These are phyloP conservation scores for Leptodermis oblonga DNA, from an alignment of 257 asterid species.

Conservation along the genomic window DNA sequence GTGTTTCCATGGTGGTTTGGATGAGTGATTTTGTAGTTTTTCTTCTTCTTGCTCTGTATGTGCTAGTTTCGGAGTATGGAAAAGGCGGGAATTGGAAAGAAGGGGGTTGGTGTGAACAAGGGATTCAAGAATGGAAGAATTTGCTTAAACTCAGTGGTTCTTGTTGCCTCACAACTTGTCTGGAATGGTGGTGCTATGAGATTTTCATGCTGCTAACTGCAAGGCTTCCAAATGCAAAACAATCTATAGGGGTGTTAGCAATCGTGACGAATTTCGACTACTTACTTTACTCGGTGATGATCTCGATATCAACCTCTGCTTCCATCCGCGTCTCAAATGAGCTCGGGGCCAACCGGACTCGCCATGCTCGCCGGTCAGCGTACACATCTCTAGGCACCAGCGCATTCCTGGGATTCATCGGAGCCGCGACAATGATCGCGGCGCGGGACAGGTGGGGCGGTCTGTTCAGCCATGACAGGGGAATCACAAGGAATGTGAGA, in stretches of 20 bases:
- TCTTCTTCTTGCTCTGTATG: constrained; percentile 36
- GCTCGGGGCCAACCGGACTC: constrained; percentile 52
- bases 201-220: constrained; percentile 65
- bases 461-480: constrained; percentile 50
- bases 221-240: constrained; percentile 48
- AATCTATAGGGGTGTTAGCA: constrained; percentile 55
- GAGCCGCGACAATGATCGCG: constrained; percentile 44
- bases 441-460: constrained; percentile 65
- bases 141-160: constrained; percentile 56
- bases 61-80: constrained; percentile 34
- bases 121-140: constrained; percentile 43
- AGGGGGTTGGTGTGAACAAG: constrained; percentile 80
- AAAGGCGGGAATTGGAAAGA: constrained; percentile 45
- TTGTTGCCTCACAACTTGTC: constrained; percentile 82
- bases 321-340: constrained; percentile 78
- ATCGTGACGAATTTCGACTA: constrained; percentile 78
- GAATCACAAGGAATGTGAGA: constrained; percentile 40
- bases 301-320: constrained; percentile 62
- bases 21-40: constrained; percentile 46
- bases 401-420: constrained; percentile 35
- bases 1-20: constrained; percentile 85
- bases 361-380: constrained; percentile 40
- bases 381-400: constrained; percentile 31
- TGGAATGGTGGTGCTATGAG: constrained; percentile 98
- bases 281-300: constrained; percentile 65